Evolutionary conservation across 169 alveolate genomes (phyloP).

Genomic region (Plasmodium inui): DNA sequence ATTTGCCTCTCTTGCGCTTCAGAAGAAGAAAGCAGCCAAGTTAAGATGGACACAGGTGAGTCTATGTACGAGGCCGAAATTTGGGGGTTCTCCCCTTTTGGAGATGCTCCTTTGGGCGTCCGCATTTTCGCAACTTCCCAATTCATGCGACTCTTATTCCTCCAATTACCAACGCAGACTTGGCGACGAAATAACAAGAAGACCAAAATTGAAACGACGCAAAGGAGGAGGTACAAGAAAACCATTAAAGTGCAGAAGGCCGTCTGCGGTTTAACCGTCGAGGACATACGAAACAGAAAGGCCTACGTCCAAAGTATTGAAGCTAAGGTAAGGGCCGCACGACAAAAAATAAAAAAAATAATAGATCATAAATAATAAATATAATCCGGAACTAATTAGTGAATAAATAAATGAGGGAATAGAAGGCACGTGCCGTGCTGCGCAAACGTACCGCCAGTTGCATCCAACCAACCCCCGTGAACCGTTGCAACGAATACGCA

Average conservation of each 20-base stretch:
- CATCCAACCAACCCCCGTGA: neutral
- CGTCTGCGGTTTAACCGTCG: slow-evolving; percentile 96
- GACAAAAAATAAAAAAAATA: neutral
- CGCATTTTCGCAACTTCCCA: neutral
- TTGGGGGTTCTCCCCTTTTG: neutral
- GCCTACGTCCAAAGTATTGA: slow-evolving; percentile 66
- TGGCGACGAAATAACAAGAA: slow-evolving; percentile 98
- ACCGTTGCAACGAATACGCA: neutral
- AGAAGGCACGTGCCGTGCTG: neutral
- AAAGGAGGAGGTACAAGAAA: slow-evolving; percentile 88
- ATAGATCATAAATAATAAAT: neutral
- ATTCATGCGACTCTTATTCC: neutral
- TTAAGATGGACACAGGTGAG: slow-evolving; percentile 95
- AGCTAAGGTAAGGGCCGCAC: slow-evolving; percentile 39
- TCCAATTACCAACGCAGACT: slow-evolving; percentile 79
- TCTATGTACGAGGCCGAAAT: neutral
- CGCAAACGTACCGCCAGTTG: neutral
- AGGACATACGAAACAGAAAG: slow-evolving; percentile 89
- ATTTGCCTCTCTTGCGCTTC: slow-evolving; percentile 93
- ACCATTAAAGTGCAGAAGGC: slow-evolving; percentile 94
- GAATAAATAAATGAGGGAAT: neutral
- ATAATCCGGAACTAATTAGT: neutral
- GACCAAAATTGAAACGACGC: slow-evolving; percentile 83
- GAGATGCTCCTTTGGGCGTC: neutral
- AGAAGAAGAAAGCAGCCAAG: slow-evolving; percentile 96